phyloP scores from a whole-genome alignment of 495 filamentous ascomycete genomes.

The Hypomontagnella submonticulosa region DNA sequence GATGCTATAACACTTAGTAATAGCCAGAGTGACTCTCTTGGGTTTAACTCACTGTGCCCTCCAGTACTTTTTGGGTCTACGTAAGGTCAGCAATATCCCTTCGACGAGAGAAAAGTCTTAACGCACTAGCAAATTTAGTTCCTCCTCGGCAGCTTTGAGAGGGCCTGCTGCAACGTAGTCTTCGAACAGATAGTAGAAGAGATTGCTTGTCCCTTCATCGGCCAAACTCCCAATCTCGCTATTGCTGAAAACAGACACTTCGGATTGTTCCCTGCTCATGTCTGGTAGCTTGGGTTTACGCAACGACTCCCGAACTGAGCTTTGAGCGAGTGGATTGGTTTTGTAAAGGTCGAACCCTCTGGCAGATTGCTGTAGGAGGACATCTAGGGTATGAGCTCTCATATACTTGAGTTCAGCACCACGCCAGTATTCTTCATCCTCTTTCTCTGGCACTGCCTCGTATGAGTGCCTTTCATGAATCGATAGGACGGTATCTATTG shows the following conservation, averaged over 20 bases:
- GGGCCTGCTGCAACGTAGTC: slow-evolving; percentile 64
- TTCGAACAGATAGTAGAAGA: slow-evolving; percentile 91
- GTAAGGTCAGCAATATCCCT: slow-evolving; percentile 19
- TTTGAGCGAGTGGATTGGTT: slow-evolving; percentile 61
- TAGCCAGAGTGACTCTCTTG: neutral
- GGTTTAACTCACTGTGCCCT: slow-evolving; percentile 41
- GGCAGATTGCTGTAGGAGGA: slow-evolving; percentile 76
- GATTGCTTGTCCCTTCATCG: slow-evolving; percentile 74
- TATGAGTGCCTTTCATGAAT: slow-evolving; percentile 78
- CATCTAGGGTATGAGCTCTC: slow-evolving; percentile 74
- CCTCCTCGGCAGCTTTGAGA: slow-evolving; percentile 76
- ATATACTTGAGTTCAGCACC: slow-evolving; percentile 61
- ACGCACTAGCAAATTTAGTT: slow-evolving; percentile 76
- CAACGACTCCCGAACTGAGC: slow-evolving; percentile 50
- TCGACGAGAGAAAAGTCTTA: slow-evolving; percentile 47
- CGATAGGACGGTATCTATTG: slow-evolving; percentile 75
- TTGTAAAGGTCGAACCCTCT: slow-evolving; percentile 51
- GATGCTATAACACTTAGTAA: slow-evolving; percentile 35
- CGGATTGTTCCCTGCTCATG: slow-evolving; percentile 47
- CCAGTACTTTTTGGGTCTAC: slow-evolving; percentile 46
- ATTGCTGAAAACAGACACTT: slow-evolving; percentile 30
- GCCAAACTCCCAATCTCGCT: slow-evolving; percentile 45
- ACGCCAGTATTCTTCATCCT: slow-evolving; percentile 48
- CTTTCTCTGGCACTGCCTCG: slow-evolving; percentile 44
- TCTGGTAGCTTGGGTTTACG: slow-evolving; percentile 38